Evolutionary conservation across 2,329 filamentous ascomycete genomes (phyloP).

Genomic region (Ophiostoma sp.): DNA sequence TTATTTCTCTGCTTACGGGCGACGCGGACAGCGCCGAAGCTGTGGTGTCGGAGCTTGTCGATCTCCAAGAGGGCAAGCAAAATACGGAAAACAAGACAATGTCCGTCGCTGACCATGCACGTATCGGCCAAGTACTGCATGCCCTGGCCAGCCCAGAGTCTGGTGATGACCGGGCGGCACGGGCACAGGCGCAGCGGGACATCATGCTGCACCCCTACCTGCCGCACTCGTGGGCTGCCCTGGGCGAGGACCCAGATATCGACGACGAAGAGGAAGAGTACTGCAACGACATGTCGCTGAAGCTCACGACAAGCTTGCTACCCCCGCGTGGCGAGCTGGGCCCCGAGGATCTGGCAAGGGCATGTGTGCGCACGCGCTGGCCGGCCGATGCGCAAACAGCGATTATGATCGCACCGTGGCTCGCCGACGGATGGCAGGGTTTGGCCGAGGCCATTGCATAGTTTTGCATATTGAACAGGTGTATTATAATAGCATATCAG

Average conservation of each 20-base stretch:
- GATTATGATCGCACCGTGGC: slow-evolving; percentile 79
- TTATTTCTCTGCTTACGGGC: slow-evolving; percentile 74
- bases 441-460: slow-evolving; percentile 40
- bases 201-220: slow-evolving; percentile 77
- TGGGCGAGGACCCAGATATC: slow-evolving; percentile 52
- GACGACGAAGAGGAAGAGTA: slow-evolving; percentile 35
- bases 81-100: slow-evolving; percentile 36
- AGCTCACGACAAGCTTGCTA: slow-evolving; percentile 68
- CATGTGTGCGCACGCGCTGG: slow-evolving; percentile 68
- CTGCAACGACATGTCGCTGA: slow-evolving; percentile 70
- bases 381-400: slow-evolving; percentile 70
- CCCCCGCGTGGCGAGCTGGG: slow-evolving; percentile 66
- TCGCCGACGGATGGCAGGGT: slow-evolving; percentile 57
- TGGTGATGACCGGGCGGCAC: slow-evolving; percentile 44
- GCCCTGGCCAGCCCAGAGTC: slow-evolving; percentile 56
- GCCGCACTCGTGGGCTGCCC: slow-evolving; percentile 72
- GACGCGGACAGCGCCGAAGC: slow-evolving; percentile 76
- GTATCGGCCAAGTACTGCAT: slow-evolving; percentile 69
- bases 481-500: slow-evolving; percentile 1
- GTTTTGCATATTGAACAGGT: not conserved
- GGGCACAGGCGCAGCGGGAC: slow-evolving; percentile 62
- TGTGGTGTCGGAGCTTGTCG: slow-evolving; percentile 70
- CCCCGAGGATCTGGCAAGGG: slow-evolving; percentile 63
- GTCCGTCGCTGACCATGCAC: slow-evolving; percentile 57
- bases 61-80: slow-evolving; percentile 54